phyloP scores from a whole-genome alignment of 768 basidiomycete genomes.

The Termitomyces titanicus region DNA sequence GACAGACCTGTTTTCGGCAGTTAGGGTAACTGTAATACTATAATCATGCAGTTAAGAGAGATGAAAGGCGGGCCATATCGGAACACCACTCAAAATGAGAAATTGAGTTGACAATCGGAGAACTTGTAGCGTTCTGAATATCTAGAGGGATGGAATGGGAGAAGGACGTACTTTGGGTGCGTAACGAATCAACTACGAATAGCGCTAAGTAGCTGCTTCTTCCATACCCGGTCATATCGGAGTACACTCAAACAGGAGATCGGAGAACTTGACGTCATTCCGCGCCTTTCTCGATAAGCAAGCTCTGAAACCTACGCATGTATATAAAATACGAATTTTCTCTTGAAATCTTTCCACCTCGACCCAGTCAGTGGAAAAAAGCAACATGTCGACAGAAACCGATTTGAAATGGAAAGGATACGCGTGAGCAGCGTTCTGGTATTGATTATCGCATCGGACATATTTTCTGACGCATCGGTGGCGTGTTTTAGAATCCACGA shows the following conservation, averaged over 20 bases:
- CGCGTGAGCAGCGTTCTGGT: conserved; percentile 1
- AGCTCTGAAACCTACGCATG: background rate
- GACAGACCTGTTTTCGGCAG: too few species aligned
- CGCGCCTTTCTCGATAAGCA: background rate
- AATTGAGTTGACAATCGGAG: background rate
- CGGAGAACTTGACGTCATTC: background rate
- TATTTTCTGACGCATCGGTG: background rate
- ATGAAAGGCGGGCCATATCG: background rate
- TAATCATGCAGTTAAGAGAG: too few species aligned
- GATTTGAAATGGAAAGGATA: conserved; percentile 12
- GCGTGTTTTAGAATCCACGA: conserved; percentile 27
- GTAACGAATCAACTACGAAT: too few species aligned
- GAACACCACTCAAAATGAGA: background rate
- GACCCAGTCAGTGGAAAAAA: background rate
- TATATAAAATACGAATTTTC: background rate
- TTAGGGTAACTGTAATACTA: too few species aligned
- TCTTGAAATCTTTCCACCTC: background rate
- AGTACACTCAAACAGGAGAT: too few species aligned
- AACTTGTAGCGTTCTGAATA: too few species aligned
- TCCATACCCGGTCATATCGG: too few species aligned
- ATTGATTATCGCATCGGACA: background rate
- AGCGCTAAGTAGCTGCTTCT: too few species aligned
- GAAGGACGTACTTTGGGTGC: too few species aligned
- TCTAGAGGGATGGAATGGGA: too few species aligned
- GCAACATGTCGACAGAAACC: conserved; percentile 1